A percentile compares a stretch with the other conserved stretches of the same genome.
Conservation (phyloP, 1,139 yeast genomes). For the Yamadazyma conglobata region DNA sequence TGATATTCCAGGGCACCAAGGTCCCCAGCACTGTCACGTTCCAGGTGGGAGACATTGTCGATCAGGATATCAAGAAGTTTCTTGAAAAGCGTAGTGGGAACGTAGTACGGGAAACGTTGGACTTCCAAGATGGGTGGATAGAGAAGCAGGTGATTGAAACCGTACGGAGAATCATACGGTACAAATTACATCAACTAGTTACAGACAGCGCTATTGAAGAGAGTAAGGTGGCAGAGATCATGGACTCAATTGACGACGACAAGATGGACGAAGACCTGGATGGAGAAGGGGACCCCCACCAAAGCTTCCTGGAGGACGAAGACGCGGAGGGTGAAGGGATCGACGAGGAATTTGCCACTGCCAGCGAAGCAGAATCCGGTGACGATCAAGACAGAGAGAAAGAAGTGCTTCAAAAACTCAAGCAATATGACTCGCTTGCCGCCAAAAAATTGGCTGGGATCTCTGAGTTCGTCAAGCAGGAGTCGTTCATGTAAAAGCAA, state of each 20-base stretch:
- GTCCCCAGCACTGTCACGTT: conserved; percentile 69
- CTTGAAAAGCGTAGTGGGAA: conserved; percentile 36
- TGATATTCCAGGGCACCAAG: conserved; percentile 69
- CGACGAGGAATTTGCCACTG: conserved; percentile 2
- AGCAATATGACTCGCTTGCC: conserved; percentile 30
- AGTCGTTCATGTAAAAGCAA: conserved; percentile 19
- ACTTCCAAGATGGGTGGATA: conserved; percentile 73
- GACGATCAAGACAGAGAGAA: conserved; percentile 11
- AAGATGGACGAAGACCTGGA: conserved; percentile 26
- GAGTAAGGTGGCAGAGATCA: conserved; percentile 40
- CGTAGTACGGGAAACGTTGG: conserved; percentile 42
- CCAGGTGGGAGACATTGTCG: conserved; percentile 80
- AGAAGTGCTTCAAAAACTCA: conserved; percentile 27
- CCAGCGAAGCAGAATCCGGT: conserved; percentile 17
- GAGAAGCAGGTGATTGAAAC: conserved; percentile 57
- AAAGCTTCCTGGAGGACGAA: too few relatives aligned
- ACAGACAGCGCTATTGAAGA: conserved; percentile 41
- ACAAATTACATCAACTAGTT: conserved; percentile 59
- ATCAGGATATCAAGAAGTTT: conserved; percentile 55
- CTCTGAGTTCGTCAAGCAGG: conserved; percentile 49
- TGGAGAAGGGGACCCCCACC: conserved; percentile 22
- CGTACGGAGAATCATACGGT: conserved; percentile 66
- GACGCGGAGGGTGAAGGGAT: conserved; percentile 20
- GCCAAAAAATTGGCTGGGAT: conserved; percentile 38
- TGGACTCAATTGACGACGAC: conserved; percentile 36